phyloP scores from a whole-genome alignment of 2,329 filamentous ascomycete species.

The Trichoderma afroharzianum region DNA sequence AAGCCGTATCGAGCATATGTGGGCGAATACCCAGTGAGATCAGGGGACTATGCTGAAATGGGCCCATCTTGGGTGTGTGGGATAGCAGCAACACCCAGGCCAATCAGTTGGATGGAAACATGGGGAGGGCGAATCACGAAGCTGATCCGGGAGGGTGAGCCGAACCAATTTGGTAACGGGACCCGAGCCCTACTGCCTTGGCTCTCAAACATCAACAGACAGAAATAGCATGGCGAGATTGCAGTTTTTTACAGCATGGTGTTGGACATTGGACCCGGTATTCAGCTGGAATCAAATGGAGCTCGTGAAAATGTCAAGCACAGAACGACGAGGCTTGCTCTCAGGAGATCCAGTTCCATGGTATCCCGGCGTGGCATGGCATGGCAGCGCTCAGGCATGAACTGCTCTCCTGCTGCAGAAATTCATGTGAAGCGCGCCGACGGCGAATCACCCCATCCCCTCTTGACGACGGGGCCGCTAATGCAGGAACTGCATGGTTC shows the following conservation, averaged over 20 bases:
- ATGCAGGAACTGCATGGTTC: conserved; percentile 24
- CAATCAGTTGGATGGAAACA: background rate
- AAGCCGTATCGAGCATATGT: background rate
- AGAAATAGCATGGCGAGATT: conserved; percentile 12
- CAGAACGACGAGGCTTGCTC: background rate
- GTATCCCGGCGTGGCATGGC: background rate
- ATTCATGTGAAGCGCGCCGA: background rate
- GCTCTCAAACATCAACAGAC: background rate
- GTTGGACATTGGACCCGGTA: background rate
- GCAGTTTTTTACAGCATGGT: background rate
- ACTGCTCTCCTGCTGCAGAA: background rate
- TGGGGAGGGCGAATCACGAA: conserved; percentile 12
- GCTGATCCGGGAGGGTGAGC: conserved; percentile 11
- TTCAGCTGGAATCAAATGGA: background rate
- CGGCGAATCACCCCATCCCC: background rate
- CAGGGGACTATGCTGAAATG: conserved; percentile 6
- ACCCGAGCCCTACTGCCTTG: conserved; percentile 1
- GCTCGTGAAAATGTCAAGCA: background rate
- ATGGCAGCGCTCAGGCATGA: background rate
- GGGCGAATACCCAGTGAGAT: conserved; percentile 2
- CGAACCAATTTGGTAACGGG: conserved; percentile 6
- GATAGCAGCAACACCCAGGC: background rate
- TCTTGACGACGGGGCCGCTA: conserved; percentile 18
- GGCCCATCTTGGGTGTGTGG: conserved; percentile 1
- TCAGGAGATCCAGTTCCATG: background rate